Base-by-base conservation (phyloP, 2,329 filamentous ascomycete species). In the Diaporthe sp. region DNA sequence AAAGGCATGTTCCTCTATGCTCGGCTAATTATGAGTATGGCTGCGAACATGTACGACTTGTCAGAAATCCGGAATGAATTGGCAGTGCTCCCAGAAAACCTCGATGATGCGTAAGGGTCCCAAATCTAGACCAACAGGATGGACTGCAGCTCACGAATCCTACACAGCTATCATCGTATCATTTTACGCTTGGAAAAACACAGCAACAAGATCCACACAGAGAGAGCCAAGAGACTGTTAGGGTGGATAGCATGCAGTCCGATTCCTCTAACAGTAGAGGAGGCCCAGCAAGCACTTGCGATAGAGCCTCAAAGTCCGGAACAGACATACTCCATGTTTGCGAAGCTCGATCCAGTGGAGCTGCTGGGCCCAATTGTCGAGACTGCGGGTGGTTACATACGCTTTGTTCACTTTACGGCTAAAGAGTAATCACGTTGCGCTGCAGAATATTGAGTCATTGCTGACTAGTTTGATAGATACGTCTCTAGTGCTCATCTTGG, bases 321-420 rank as follows among this genome's bases (percentile, higher is more conserved):
- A 12, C 68, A 71, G 19, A 31, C n/a, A 37, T 71, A 53, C 53
- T 1, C 9, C 7, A 7, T 17, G 9, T 28, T 46, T 2, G 22
- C 68, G 28, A 71, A 71, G 17, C 68, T 71, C 51, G 37, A 37
- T 19, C 15, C 22, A 28, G 51, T 71, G 34, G 17, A 57, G 37
- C 10, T 46, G 4, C 37, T 71, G 2, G 68, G 68, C 8, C 68
- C 68, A 59, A 71, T 71, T 17, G 68, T 71, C 22, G 68, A 71
- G 68, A 71, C 37, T 58, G 25, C 3, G 2, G 68, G 28, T 12
- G 53, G 68, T 58, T 71, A 58, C 37, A 59, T 71, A 46, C 37
- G 37, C 3, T 58, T 71, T 46, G 68, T 71, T n/a, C 68, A 71
- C 37, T 71, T 71, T 37, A 71, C 68, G 8, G 68, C 68, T 10